Evolutionary conservation across 164 flowering plant species (phyloP).

Genomic region (Magnolia sinica): DNA sequence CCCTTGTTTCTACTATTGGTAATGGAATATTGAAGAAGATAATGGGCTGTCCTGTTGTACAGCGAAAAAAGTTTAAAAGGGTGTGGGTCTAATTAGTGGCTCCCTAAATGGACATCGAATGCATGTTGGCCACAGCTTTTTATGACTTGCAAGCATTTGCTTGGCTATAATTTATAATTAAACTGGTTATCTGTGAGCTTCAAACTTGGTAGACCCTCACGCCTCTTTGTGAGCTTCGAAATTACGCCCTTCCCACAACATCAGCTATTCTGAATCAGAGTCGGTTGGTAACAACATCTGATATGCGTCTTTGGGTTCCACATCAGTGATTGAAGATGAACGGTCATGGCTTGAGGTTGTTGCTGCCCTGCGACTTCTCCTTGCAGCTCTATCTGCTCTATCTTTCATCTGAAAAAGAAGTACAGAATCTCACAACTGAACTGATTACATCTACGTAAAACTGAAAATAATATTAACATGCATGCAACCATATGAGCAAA

Average conservation of each 20-base stretch:
- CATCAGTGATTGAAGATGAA: slow-evolving; percentile 30
- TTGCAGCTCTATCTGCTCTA: neutral
- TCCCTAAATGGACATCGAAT: neutral
- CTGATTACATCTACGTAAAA: too few species aligned
- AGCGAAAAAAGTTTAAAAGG: neutral
- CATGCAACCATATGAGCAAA: neutral
- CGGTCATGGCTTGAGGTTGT: neutral
- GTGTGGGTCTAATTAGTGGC: neutral
- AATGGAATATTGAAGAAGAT: neutral
- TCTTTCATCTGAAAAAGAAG: slow-evolving; percentile 4
- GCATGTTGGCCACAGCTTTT: neutral
- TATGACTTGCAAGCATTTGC: neutral
- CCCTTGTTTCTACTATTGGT: too few species aligned
- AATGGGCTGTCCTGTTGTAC: neutral
- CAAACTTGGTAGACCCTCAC: too few species aligned
- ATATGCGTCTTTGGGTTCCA: slow-evolving; percentile 63
- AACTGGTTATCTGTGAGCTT: neutral
- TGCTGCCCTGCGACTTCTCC: neutral
- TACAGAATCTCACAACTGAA: neutral
- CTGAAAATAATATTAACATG: neutral
- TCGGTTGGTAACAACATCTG: slow-evolving; percentile 57
- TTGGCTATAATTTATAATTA: neutral
- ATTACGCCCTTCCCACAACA: slow-evolving; percentile 1
- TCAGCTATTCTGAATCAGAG: slow-evolving; percentile 51
- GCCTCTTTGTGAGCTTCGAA: neutral